Evolutionary conservation across 2,329 filamentous ascomycete genomes (phyloP).

Genomic region (Calonectria pseudoturangicola): DNA sequence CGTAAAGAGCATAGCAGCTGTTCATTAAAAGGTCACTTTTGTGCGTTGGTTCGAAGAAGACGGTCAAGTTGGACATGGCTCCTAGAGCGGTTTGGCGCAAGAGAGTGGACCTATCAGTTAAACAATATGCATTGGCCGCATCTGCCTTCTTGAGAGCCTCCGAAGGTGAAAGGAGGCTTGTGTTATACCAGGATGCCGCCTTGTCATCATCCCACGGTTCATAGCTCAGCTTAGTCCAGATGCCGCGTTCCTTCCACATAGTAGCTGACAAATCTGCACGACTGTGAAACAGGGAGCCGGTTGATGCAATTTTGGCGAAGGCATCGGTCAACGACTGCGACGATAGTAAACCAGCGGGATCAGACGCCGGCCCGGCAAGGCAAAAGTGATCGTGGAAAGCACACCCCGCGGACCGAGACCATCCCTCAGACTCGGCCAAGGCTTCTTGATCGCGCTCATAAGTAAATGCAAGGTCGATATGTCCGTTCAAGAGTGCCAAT

Average conservation of each 20-base stretch:
- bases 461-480: constrained; percentile 23
- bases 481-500: constrained; percentile 17
- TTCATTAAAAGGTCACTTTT: constrained; percentile 8
- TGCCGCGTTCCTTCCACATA: constrained; percentile 27
- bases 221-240: not conserved
- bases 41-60: constrained; percentile 15
- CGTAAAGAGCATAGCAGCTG: constrained; percentile 18
- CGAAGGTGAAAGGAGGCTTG: constrained; percentile 1
- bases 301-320: constrained; percentile 2
- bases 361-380: constrained; percentile 10
- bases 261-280: constrained; percentile 21
- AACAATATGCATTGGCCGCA: constrained; percentile 10
- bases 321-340: not conserved
- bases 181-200: constrained; percentile 3
- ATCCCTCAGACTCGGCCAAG: constrained; percentile 7
- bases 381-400: constrained; percentile 28
- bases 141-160: not conserved
- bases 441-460: constrained; percentile 29
- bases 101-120: constrained; percentile 13
- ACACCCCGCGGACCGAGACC: constrained; percentile 16
- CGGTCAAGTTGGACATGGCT: not conserved
- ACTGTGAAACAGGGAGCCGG: not conserved
- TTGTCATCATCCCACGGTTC: constrained; percentile 5
- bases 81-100: constrained; percentile 1
- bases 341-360: constrained; percentile 4